Evolutionary conservation across 2,329 filamentous ascomycete species (phyloP).

Genomic region (Aspergillus sp.): DNA sequence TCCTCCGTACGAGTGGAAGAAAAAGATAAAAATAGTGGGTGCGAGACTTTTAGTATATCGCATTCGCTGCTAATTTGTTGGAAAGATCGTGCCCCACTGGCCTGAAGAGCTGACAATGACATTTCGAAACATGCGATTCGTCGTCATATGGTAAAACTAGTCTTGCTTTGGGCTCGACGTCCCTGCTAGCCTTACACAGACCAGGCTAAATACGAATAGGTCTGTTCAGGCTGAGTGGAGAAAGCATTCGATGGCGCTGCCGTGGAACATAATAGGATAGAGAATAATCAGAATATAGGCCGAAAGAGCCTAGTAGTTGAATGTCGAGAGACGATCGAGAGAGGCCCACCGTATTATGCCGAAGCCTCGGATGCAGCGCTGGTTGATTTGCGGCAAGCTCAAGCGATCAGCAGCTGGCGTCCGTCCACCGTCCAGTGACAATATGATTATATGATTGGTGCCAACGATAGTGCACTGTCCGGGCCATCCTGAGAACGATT

Average conservation of each 20-base stretch:
- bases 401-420: conserved; percentile 5
- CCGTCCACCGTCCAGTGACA: too few species aligned
- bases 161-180: not conserved
- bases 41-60: not conserved
- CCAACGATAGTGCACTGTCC: too few species aligned
- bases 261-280: conserved; percentile 9
- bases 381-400: conserved; percentile 1
- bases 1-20: not conserved
- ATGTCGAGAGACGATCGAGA: not conserved
- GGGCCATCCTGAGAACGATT: too few species aligned
- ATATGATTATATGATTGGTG: too few species aligned
- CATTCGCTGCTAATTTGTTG: not conserved
- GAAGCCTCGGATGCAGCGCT: not conserved
- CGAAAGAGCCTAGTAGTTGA: not conserved
- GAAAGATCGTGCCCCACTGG: not conserved
- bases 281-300: not conserved
- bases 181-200: not conserved
- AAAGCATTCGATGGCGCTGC: not conserved
- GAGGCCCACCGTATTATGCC: not conserved
- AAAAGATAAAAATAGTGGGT: not conserved
- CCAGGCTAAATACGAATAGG: not conserved
- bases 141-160: not conserved
- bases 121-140: conserved; percentile 4
- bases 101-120: not conserved
- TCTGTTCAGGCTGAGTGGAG: not conserved